These are phyloP conservation scores for Neonothopanus nambi DNA, from an alignment of 1,284 basidiomycete species.

Conservation along the genomic window DNA sequence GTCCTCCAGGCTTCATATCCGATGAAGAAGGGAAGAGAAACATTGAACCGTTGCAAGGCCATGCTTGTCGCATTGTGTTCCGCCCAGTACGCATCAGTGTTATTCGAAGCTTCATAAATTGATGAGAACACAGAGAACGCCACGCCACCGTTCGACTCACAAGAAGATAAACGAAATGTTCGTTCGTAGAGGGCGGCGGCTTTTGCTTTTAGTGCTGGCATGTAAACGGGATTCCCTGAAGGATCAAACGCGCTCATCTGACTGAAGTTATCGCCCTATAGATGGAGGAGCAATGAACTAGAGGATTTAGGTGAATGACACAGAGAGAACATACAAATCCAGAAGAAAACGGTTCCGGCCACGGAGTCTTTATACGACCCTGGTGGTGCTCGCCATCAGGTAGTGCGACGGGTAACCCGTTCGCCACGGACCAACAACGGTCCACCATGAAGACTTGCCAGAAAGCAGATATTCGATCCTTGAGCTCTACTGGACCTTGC, in stretches of 20 bases:
- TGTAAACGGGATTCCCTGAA: slow-evolving; percentile 22
- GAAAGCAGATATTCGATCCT: slow-evolving; percentile 52
- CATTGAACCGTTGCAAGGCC: slow-evolving; percentile 43
- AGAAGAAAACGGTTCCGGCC: slow-evolving; percentile 38
- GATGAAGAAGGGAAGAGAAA: slow-evolving; percentile 40
- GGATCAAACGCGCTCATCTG: slow-evolving; percentile 2
- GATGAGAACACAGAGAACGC: not conserved
- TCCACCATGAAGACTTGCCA: slow-evolving; percentile 65
- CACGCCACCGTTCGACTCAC: slow-evolving; percentile 27
- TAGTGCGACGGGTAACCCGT: slow-evolving; percentile 52
- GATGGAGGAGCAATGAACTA: not conserved
- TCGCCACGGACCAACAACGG: slow-evolving; percentile 56
- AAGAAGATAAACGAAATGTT: slow-evolving; percentile 44
- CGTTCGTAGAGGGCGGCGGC: slow-evolving; percentile 52
- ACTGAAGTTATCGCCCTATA: not conserved
- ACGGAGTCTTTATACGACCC: slow-evolving; percentile 51
- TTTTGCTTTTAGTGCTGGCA: slow-evolving; percentile 44
- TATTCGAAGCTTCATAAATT: slow-evolving; percentile 22
- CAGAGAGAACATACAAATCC: not conserved
- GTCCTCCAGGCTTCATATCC: slow-evolving; percentile 32
- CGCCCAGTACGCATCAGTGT: slow-evolving; percentile 32
- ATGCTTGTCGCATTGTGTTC: slow-evolving; percentile 42
- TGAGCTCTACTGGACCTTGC: slow-evolving; percentile 39
- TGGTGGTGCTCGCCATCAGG: slow-evolving; percentile 51
- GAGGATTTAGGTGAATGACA: not conserved